Conservation (phyloP, 768 basidiomycete species). For the Boletellus ananiceps region DNA sequence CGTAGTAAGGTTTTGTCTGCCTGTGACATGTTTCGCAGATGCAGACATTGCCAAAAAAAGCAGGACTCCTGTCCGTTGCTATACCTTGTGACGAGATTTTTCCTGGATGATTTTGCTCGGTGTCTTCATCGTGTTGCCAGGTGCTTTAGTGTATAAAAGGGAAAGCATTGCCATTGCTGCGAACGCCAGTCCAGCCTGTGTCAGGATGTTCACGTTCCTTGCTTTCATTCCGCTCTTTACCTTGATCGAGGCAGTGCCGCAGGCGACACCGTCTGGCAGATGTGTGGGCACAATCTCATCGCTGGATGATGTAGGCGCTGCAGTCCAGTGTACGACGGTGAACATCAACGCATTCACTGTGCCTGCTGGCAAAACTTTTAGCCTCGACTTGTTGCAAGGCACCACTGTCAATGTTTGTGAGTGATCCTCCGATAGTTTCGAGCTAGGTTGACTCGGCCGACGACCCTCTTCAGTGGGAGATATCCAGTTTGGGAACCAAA, state of each 20-base stretch:
- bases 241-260: conserved; percentile 14
- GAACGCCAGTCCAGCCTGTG: neutral
- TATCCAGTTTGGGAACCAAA: conserved; percentile 48
- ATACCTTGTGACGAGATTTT: no score
- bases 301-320: conserved; percentile 44
- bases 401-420: conserved; percentile 57
- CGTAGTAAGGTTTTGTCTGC: no score
- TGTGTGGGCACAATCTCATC: conserved; percentile 56
- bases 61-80: neutral
- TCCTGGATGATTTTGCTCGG: neutral
- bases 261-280: conserved; percentile 3
- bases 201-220: conserved; percentile 8
- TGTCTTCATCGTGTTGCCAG: neutral
- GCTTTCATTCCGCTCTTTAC: conserved; percentile 16
- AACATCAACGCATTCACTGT: conserved; percentile 55
- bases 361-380: conserved; percentile 48
- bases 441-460: neutral
- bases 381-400: conserved; percentile 41
- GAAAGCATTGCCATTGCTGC: no score
- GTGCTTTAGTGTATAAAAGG: conserved; percentile 1
- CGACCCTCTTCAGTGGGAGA: conserved; percentile 44
- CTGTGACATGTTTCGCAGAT: no score
- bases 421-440: conserved; percentile 15
- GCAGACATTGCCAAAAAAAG: neutral
- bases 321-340: conserved; percentile 54